These are phyloP conservation scores for Debaryomyces hansenii DNA, from an alignment of 805 yeast species.

Conservation along the genomic window DNA sequence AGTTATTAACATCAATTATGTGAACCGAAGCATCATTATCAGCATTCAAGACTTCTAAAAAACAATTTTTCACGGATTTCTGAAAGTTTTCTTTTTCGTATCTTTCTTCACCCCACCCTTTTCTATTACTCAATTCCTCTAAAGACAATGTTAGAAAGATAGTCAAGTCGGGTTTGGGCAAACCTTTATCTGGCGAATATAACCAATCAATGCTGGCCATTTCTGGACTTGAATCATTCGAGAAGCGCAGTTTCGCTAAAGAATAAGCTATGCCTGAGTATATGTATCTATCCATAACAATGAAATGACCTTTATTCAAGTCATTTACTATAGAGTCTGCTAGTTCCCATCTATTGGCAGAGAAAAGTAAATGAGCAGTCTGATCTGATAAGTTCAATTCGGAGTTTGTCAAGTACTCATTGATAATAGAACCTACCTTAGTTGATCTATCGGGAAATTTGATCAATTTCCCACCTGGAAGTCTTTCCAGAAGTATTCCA, in stretches of 20 bases:
- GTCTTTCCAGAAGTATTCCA: constrained; percentile 26
- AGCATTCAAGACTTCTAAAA: constrained; percentile 40
- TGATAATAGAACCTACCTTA: constrained; percentile 73
- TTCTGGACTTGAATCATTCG: constrained; percentile 9
- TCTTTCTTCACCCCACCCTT: constrained; percentile 92
- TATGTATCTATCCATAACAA: constrained; percentile 83
- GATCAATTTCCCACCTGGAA: constrained; percentile 38
- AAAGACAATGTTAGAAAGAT: constrained; percentile 65
- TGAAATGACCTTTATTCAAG: constrained; percentile 52
- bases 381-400: constrained; percentile 62
- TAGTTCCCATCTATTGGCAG: constrained; percentile 94
- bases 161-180: constrained; percentile 84
- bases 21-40: constrained; percentile 29
- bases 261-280: constrained; percentile 94
- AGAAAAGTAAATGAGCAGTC: constrained; percentile 81
- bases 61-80: constrained; percentile 61
- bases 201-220: constrained; percentile 70
- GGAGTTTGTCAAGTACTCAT: constrained; percentile 62
- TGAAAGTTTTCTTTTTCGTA: constrained; percentile 82
- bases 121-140: constrained; percentile 48
- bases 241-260: constrained; percentile 68
- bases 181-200: constrained; percentile 72
- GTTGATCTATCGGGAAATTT: constrained; percentile 92
- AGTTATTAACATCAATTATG: constrained; percentile 60
- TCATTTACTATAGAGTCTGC: constrained; percentile 44